Percentiles rank a stretch among this genome's conserved stretches.
These are phyloP conservation scores for Xylaria sp. DNA, from an alignment of 2,329 filamentous ascomycete species.

Conservation along the genomic window DNA sequence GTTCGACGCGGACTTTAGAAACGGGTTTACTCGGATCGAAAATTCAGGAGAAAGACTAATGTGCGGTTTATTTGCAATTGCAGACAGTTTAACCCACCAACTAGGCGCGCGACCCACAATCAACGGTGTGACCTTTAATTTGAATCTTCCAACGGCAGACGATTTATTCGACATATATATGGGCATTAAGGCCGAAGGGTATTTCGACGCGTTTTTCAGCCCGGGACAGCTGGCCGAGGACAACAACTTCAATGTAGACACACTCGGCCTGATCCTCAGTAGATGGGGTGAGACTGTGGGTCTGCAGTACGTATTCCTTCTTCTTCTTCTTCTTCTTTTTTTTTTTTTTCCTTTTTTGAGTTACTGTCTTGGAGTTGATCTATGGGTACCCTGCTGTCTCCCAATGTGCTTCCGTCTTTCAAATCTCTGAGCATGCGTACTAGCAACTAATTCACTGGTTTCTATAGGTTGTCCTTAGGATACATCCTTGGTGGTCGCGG, in stretches of 20 bases:
- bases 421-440: neutral
- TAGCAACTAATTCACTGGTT: neutral
- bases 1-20: conserved; percentile 23
- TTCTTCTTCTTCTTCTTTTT: neutral
- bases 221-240: neutral
- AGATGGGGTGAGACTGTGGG: neutral
- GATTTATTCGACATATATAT: conserved; percentile 3
- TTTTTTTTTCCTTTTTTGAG: neutral
- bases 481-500: neutral
- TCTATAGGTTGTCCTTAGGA: conserved; percentile 18
- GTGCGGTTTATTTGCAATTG: conserved; percentile 38
- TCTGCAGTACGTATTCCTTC: conserved; percentile 28
- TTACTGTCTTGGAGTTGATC: neutral
- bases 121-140: conserved; percentile 16
- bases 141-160: conserved; percentile 13
- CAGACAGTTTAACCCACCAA: conserved; percentile 34
- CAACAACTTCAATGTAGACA: neutral
- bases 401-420: neutral
- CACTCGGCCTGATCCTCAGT: conserved; percentile 5
- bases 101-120: conserved; percentile 19
- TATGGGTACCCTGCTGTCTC: neutral
- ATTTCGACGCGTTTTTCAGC: conserved; percentile 1
- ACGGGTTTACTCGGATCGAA: conserved; percentile 21
- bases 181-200: neutral
- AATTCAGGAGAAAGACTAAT: neutral